Conservation (phyloP, 1,284 basidiomycete species). For the Farysia itapuensis region DNA sequence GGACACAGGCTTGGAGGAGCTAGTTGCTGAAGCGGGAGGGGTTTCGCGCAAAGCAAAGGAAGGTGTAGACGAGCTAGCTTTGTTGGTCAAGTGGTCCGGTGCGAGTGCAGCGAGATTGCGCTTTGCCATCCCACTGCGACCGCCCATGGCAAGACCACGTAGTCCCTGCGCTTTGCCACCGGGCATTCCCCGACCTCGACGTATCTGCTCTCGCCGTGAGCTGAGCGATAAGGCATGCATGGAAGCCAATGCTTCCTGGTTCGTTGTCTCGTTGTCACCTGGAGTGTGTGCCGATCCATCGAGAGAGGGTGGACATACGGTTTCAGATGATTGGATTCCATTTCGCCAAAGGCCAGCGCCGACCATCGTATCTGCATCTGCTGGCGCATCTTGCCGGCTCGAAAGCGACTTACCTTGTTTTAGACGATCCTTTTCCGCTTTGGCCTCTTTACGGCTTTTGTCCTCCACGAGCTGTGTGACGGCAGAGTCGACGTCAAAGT, state of each 20-base stretch:
- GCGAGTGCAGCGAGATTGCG: constrained; percentile 31
- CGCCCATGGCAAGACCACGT: constrained; percentile 27
- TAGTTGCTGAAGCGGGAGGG: constrained; percentile 1
- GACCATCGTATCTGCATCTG: not conserved
- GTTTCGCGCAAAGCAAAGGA: constrained; percentile 2
- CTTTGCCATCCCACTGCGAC: constrained; percentile 36
- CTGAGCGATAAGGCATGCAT: constrained; percentile 66
- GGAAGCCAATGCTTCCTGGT: constrained; percentile 11
- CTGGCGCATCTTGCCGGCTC: not conserved
- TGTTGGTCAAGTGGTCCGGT: constrained; percentile 7
- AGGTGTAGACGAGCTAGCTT: not conserved
- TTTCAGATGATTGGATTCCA: not conserved
- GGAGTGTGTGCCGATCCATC: too few species aligned
- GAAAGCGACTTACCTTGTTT: constrained; percentile 36
- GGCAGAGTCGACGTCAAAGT: constrained; percentile 81
- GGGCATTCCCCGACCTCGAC: constrained; percentile 13
- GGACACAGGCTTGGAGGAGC: constrained; percentile 17
- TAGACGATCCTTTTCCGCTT: constrained; percentile 36
- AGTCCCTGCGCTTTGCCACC: constrained; percentile 26
- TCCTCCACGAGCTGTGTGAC: constrained; percentile 68
- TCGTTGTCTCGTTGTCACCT: not conserved
- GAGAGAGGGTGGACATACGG: too few species aligned
- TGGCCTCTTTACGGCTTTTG: constrained; percentile 38
- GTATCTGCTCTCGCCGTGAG: constrained; percentile 18
- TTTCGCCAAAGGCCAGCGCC: not conserved